Conservation (phyloP, 176 grass and related monocot genomes). For the Rhynchospora pubera region DNA sequence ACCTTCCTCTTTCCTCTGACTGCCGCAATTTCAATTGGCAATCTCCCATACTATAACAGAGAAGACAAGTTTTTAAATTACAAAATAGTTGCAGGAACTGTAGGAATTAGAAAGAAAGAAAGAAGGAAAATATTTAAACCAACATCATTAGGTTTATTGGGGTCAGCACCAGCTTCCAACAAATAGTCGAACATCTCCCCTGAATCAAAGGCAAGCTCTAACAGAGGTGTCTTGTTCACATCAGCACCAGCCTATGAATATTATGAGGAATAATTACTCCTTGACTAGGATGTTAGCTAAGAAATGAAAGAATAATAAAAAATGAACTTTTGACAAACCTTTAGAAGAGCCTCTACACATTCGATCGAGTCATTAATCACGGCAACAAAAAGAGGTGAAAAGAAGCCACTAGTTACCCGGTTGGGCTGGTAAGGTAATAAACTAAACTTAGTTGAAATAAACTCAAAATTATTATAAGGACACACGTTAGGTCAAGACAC, state of each 20-base stretch:
- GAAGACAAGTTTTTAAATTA: background rate
- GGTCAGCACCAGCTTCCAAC: slow-evolving; percentile 11
- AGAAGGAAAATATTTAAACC: background rate
- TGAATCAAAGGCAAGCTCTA: background rate
- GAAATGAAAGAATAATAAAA: background rate
- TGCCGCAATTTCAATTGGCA: slow-evolving; percentile 49
- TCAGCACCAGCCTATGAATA: slow-evolving; percentile 19
- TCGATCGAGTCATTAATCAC: background rate
- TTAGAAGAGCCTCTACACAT: slow-evolving; percentile 10
- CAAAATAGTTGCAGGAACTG: background rate
- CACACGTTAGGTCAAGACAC: too few relatives aligned
- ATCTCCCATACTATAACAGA: slow-evolving; percentile 32
- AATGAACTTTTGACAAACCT: background rate
- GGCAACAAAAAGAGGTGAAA: slow-evolving; percentile 4
- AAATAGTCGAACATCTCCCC: background rate
- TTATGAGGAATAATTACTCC: background rate
- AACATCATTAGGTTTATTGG: slow-evolving; percentile 3
- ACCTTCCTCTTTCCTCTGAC: slow-evolving; percentile 34
- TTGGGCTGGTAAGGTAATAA: background rate
- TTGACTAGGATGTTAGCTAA: background rate
- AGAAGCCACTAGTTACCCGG: background rate
- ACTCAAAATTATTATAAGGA: background rate
- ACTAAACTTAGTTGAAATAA: background rate
- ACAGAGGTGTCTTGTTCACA: slow-evolving; percentile 1
- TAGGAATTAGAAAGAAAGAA: background rate